phyloP scores from a whole-genome alignment of 805 yeast species.

The Ogataea pini region DNA sequence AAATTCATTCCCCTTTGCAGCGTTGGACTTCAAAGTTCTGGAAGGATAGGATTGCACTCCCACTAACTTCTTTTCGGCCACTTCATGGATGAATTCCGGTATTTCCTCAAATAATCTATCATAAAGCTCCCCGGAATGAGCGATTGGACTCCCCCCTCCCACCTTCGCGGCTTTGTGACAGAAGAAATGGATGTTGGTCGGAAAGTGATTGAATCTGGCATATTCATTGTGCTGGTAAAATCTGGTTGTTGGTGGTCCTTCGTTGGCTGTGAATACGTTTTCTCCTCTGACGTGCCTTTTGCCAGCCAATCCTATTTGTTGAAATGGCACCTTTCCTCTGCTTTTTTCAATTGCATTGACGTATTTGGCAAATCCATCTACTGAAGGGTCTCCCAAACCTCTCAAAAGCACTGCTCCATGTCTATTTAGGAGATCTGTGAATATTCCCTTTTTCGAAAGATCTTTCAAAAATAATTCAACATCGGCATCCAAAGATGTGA shows the following conservation, averaged over 20 bases:
- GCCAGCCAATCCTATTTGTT: slow-evolving; percentile 35
- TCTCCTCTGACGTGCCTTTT: slow-evolving; percentile 29
- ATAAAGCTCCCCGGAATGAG: slow-evolving; percentile 34
- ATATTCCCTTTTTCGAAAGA: not conserved
- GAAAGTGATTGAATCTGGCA: slow-evolving; percentile 33
- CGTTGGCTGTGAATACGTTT: slow-evolving; percentile 35
- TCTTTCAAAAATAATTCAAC: slow-evolving; percentile 1
- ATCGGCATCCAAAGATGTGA: not conserved
- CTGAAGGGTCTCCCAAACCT: slow-evolving; percentile 23
- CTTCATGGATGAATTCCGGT: slow-evolving; percentile 26
- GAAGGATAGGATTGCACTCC: slow-evolving; percentile 15
- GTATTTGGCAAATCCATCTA: slow-evolving; percentile 22
- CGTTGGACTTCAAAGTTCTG: not conserved
- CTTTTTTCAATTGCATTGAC: slow-evolving; percentile 27
- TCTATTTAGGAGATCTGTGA: slow-evolving; percentile 5
- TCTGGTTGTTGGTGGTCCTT: slow-evolving; percentile 28
- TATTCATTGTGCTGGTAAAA: slow-evolving; percentile 28
- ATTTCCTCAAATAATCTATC: slow-evolving; percentile 18
- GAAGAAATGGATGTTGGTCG: slow-evolving; percentile 28
- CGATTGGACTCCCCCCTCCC: slow-evolving; percentile 39
- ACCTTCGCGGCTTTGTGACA: slow-evolving; percentile 24
- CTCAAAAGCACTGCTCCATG: slow-evolving; percentile 34
- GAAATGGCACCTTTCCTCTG: slow-evolving; percentile 29
- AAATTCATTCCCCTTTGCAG: slow-evolving; percentile 7
- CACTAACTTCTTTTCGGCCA: slow-evolving; percentile 31